These are phyloP conservation scores for Brassica napus DNA, from an alignment of 345 rosid genomes.

Conservation along the genomic window Da-Ae NC_063445.1:52393501-52394000, in stretches of 20 bases:
- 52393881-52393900: constrained; percentile 23
- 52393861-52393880: not conserved
- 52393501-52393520: not conserved
- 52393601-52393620: constrained; percentile 17
- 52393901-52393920: constrained; percentile 1
- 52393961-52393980: not conserved
- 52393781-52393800: constrained; percentile 30
- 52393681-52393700: constrained; percentile 30
- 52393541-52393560: constrained; percentile 22
- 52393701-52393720: constrained; percentile 22
- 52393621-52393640: constrained; percentile 18
- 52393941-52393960: not conserved
- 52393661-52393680: constrained; percentile 39
- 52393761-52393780: constrained; percentile 34
- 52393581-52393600: constrained; percentile 19
- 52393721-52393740: constrained; percentile 23
- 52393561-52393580: constrained; percentile 25
- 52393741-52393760: constrained; percentile 32
- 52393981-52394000: not conserved
- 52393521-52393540: constrained; percentile 31
- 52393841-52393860: not conserved
- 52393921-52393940: constrained; percentile 1
- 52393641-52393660: constrained; percentile 30
- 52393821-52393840: not conserved
- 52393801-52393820: constrained; percentile 19